Percentiles rank a stretch among this genome's conserved stretches.
Evolutionary conservation across 768 basidiomycete species (phyloP).

Genomic region (Cyclocybe aegerita): DNA sequence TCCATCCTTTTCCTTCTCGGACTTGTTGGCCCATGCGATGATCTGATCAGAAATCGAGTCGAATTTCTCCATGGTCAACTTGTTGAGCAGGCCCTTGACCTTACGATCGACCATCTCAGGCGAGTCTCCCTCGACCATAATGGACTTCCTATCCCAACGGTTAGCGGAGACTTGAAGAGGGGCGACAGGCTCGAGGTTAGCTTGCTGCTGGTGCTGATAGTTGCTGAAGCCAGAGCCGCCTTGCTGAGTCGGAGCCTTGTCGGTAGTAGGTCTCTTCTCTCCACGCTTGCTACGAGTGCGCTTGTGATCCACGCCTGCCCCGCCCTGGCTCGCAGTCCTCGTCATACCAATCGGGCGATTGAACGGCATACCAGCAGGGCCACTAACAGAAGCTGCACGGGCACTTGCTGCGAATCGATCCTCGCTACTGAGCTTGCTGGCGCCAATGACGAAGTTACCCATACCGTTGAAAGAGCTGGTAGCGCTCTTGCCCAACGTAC

Average conservation of each 20-base stretch:
- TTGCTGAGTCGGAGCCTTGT: conserved; percentile 40
- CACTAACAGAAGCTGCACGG: conserved; percentile 59
- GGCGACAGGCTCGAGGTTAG: conserved; percentile 62
- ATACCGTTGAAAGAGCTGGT: conserved; percentile 46
- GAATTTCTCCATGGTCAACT: conserved; percentile 95
- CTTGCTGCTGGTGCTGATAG: conserved; percentile 28
- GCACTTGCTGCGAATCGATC: conserved; percentile 55
- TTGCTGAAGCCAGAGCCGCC: conserved; percentile 31
- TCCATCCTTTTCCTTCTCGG: conserved; percentile 89
- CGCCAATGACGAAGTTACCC: conserved; percentile 62
- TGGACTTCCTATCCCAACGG: conserved; percentile 71
- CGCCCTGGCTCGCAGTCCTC: conserved; percentile 68
- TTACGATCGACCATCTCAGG: conserved; percentile 91
- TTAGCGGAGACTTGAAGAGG: conserved; percentile 81
- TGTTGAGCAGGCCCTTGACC: conserved; percentile 90
- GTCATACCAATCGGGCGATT: conserved; percentile 59
- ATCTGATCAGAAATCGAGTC: conserved; percentile 95
- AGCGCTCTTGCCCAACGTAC: conserved; percentile 49
- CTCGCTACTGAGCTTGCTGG: conserved; percentile 63
- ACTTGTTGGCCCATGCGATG: conserved; percentile 92
- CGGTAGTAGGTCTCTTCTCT: conserved; percentile 64
- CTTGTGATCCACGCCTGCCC: conserved; percentile 52
- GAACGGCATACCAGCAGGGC: conserved; percentile 49
- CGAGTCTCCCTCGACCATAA: conserved; percentile 57
- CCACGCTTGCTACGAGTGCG: conserved; percentile 84